Conservation (phyloP, 192 early-diverging fungal genomes). For the Backusella sp. region DNA sequence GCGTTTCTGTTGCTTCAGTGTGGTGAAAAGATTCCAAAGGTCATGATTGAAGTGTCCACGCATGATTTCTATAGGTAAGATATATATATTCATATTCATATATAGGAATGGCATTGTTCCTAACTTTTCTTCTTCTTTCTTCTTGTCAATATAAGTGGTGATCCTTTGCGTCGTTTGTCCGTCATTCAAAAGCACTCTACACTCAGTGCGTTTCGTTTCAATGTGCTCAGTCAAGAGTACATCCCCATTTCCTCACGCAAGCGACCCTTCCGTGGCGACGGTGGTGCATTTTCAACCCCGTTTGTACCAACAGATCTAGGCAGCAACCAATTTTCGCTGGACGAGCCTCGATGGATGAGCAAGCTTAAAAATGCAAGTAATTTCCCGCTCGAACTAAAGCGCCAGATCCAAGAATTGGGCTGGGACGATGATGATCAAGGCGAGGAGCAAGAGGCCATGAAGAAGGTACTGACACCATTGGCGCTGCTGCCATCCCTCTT, state of each 20-base stretch:
- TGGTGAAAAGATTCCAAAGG: constrained; percentile 49
- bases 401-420: constrained; percentile 49
- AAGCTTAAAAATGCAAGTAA: constrained; percentile 47
- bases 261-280: constrained; percentile 46
- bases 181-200: constrained; percentile 44
- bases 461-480: constrained; percentile 46
- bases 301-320: constrained; percentile 55
- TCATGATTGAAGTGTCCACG: constrained; percentile 37
- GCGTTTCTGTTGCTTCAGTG: constrained; percentile 58
- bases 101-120: neutral
- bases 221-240: constrained; percentile 44
- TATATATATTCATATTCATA: neutral
- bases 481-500: constrained; percentile 48
- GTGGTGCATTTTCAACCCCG: constrained; percentile 44
- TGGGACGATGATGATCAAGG: constrained; percentile 52
- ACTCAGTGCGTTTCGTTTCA: constrained; percentile 47
- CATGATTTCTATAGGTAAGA: constrained; percentile 49
- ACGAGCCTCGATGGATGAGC: constrained; percentile 50
- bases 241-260: constrained; percentile 44
- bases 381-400: constrained; percentile 47
- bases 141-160: constrained; percentile 19
- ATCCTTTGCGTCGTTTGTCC: constrained; percentile 35
- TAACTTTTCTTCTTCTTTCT: neutral
- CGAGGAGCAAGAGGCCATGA: constrained; percentile 41
- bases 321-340: constrained; percentile 48